Conservation (phyloP, 1,284 basidiomycete species). For the Tetrapyrgos nigripes region DNA sequence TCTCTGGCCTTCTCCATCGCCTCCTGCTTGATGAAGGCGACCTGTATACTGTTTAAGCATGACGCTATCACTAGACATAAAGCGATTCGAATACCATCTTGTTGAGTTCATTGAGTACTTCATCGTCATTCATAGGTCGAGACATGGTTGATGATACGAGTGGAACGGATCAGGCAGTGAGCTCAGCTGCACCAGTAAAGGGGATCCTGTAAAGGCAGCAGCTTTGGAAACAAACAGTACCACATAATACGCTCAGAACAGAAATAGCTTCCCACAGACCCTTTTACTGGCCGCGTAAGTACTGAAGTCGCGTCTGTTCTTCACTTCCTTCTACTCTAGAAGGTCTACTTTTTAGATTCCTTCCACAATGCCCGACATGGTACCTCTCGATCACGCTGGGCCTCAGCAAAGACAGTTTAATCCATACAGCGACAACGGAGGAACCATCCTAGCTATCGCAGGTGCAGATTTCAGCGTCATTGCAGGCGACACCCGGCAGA, state of each 20-base stretch:
- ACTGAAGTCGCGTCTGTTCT: neutral
- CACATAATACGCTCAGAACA: neutral
- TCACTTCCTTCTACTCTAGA: too few relatives aligned
- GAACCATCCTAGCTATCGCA: conserved; percentile 94
- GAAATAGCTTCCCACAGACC: neutral
- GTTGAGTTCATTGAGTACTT: conserved; percentile 97
- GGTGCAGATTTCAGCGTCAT: conserved; percentile 92
- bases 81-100: conserved; percentile 83
- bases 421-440: conserved; percentile 91
- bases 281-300: neutral
- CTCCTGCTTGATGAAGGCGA: conserved; percentile 97
- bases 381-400: conserved; percentile 33
- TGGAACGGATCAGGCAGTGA: neutral
- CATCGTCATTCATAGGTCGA: conserved; percentile 91
- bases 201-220: too few relatives aligned
- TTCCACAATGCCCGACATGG: conserved; percentile 38
- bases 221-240: neutral
- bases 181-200: neutral
- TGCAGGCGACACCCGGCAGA: conserved; percentile 94
- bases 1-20: conserved; percentile 96
- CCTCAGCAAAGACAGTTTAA: conserved; percentile 77
- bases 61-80: neutral
- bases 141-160: conserved; percentile 51
- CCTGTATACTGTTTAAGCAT: conserved; percentile 51
- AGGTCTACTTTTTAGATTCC: neutral